Evolutionary conservation across 208 protist genomes (phyloP).

Genomic region (Acanthamoeba sp.): DNA sequence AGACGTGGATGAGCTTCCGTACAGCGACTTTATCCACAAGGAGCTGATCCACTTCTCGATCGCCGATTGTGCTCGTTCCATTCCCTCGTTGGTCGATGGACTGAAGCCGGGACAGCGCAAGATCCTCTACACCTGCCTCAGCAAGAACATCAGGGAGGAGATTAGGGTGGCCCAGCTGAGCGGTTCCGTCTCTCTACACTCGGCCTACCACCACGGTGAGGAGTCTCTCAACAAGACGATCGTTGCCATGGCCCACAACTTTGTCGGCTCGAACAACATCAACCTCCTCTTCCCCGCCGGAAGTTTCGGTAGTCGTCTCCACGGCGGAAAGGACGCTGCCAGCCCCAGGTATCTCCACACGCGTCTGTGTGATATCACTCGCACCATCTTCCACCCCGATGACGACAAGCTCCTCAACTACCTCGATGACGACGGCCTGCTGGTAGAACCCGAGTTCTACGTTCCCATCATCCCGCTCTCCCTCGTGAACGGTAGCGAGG

Average conservation of each 20-base stretch:
- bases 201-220: slow-evolving; percentile 99
- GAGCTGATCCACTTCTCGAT: slow-evolving; percentile 99
- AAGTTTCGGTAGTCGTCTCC: slow-evolving; percentile 98
- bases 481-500: slow-evolving; percentile 98
- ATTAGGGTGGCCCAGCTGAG: slow-evolving; percentile 99
- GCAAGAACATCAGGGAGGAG: slow-evolving; percentile 98
- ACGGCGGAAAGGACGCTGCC: slow-evolving; percentile 99
- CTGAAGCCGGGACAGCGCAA: slow-evolving; percentile 99
- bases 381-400: slow-evolving; percentile 96
- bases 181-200: slow-evolving; percentile 93
- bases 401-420: slow-evolving; percentile 99
- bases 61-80: slow-evolving; percentile 95
- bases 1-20: slow-evolving; percentile 72
- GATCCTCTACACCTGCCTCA: slow-evolving; percentile 99
- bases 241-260: slow-evolving; percentile 99
- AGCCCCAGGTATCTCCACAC: slow-evolving; percentile 99
- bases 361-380: slow-evolving; percentile 94
- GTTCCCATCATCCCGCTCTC: slow-evolving; percentile 99
- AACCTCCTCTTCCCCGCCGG: slow-evolving; percentile 98
- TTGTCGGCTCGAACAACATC: slow-evolving; percentile 99
- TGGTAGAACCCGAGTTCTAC: slow-evolving; percentile 99
- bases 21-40: slow-evolving; percentile 98
- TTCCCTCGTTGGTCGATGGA: slow-evolving; percentile 98
- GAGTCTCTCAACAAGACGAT: slow-evolving; percentile 97
- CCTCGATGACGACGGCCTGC: slow-evolving; percentile 98